Percentiles rank a stretch among this genome's conserved stretches.
Conservation (phyloP, 192 early-diverging fungal genomes). For the Coemansia sp. region DNA sequence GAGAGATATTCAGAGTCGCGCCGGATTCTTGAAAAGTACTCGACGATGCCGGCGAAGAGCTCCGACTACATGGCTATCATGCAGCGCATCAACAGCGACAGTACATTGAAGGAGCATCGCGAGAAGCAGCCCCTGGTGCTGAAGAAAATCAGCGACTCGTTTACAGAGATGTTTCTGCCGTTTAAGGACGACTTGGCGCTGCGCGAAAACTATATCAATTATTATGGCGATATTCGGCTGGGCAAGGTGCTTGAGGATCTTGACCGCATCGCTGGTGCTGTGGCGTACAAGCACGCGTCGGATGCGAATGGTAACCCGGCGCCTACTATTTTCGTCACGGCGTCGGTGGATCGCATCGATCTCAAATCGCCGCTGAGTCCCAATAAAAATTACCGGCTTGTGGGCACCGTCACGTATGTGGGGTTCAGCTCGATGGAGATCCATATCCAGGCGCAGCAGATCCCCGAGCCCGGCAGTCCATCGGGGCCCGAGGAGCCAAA, state of each 20-base stretch:
- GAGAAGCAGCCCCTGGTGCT: slow-evolving; percentile 47
- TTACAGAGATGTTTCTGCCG: slow-evolving; percentile 72
- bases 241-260: slow-evolving; percentile 86
- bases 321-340: slow-evolving; percentile 79
- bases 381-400: slow-evolving; percentile 69
- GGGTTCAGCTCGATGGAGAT: slow-evolving; percentile 90
- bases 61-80: slow-evolving; percentile 48
- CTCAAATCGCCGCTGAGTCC: slow-evolving; percentile 60
- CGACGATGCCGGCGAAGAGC: slow-evolving; percentile 43
- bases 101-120: slow-evolving; percentile 20
- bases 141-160: slow-evolving; percentile 66
- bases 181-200: slow-evolving; percentile 72
- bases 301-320: slow-evolving; percentile 52
- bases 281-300: slow-evolving; percentile 73
- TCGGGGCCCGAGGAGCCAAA: slow-evolving; percentile 55
- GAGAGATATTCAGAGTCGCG: slow-evolving; percentile 40
- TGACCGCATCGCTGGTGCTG: slow-evolving; percentile 78
- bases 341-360: slow-evolving; percentile 84
- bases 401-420: slow-evolving; percentile 79
- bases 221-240: slow-evolving; percentile 67
- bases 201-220: slow-evolving; percentile 76
- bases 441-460: slow-evolving; percentile 61
- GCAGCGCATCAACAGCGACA: slow-evolving; percentile 43
- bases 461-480: slow-evolving; percentile 31
- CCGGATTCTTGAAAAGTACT: slow-evolving; percentile 46